Evolutionary conservation across 208 protist species (phyloP), one percentile per base, ranked within the genome.

Genomic region (Vickermania ingenoplastis): DNA sequence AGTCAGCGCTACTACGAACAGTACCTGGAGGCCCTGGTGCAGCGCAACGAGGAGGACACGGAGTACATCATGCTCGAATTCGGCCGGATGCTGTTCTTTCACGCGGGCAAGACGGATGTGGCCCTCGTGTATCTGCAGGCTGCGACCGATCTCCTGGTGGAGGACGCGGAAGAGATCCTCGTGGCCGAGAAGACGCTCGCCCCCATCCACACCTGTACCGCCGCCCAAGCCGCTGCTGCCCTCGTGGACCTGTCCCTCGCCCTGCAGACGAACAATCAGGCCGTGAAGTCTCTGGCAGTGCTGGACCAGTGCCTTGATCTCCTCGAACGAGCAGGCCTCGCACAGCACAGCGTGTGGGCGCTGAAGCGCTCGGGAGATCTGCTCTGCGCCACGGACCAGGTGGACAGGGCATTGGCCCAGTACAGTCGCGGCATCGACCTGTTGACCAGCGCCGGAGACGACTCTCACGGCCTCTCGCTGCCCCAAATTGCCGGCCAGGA

Each of bases 81-180:
- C 52, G 85, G 85, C 26, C 75, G 81, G 21, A 36, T 92, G 31
- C 61, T 92, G 13, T 60, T 57, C 54, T 75, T 71, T 65, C 64
- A 67, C 21, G 50, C 67, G 14, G 77, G 78, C 63, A 65, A 80
- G 59, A 23, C 65, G 24, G 13, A 69, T 49, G 72, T 68, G 24
- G 79, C 72, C 0, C 31, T 89, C 3, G 53, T 83, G 2, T 92
- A 92, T 53, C 65, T 92, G n/a, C 68, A 89, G 64, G 66, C 76
- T 7, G 77, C 79, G 22, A 57, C 81, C 0, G 67, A 69, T 41
- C 70, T 86, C 21, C 73, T 83, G 4, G 65, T 75, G 27, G 77
- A 89, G 49, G 83, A 84, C 27, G 81, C 76, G n/a, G 65, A 78
- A 61, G 51, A 27, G 23, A 27, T 59, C 1, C 64, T 84, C 24